Evolutionary conservation across 1,284 basidiomycete genomes (phyloP), one percentile per base, ranked within the genome.

Genomic region (Bondarzewia mesenterica): DNA sequence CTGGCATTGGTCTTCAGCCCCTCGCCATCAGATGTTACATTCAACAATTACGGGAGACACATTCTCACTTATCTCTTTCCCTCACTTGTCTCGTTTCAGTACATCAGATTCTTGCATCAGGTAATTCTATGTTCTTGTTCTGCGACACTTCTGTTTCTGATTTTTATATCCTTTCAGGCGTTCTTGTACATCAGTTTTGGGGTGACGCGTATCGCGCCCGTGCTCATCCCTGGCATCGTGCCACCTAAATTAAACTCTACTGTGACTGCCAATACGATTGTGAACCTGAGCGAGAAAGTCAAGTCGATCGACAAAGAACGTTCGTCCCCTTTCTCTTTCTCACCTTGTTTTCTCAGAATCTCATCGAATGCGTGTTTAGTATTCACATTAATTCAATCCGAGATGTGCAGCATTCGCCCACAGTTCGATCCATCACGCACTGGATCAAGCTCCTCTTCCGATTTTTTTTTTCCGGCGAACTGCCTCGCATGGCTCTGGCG

Each of bases 121-220:
- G 54, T 55, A 32, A 21, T 44, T 21, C 23, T 14, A 21, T 21
- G 32, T 10, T 7, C 29, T 22, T 14, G 16, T 14, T 23, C 20
- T 12, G 29, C 12, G 7, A 21, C 23, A 15, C n/a, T n/a, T 23
- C 42, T 2, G 3, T 21, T 25, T 42, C 21, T 12, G 7, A 8
- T 12, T 7, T 15, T 5, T 42, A 21, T 27, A 1, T 8, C 26
- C 38, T 10, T 14, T 29, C 18, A 87, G 54, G 58, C 88, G 22
- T 90, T 87, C 60, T 65, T 89, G 53, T 80, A 87, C 58, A 57
- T 82, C 46, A 84, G 78, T 32, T 72, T 90, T 37, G 87, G 85
- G 0, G 69, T 89, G 16, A 77, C 76, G 15, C 74, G 82, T 29
- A 78, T 92, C 3, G 71, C 74, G 0, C 85, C 86, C 0, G 73